Evolutionary conservation across 352 stramenopile genomes (phyloP), one percentile per base, ranked within the genome.

Genomic region (Pythium inflatum): DNA sequence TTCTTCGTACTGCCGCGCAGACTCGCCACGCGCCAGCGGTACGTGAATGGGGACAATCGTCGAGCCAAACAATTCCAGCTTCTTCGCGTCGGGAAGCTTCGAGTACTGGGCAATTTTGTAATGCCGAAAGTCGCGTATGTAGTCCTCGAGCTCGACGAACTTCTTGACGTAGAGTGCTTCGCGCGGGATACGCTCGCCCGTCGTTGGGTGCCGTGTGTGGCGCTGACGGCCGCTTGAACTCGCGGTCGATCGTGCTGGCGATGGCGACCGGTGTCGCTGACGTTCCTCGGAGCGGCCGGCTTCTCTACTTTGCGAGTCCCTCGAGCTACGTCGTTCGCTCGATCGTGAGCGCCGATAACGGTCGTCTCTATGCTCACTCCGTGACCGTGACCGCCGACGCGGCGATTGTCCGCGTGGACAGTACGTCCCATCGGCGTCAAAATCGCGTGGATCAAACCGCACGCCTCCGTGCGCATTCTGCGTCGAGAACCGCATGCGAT

Each of bases 11-110:
- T 66, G 46, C 18, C 28, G 43, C 36, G 31, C 38, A 5, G 46
- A 49, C 36, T 66, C 64, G 34, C 64, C 55, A n/a, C 45, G 64
- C 13, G 55, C 55, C 16, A 71, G 48, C 22, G 64, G 55, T 20
- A 71, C 56, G 8, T 30, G n/a, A 55, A 71, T 71, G 20, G 64
- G 64, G 34, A 66, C 24, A 28, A 55, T 66, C n/a, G 43, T 50
- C 20, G 55, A 61, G 9, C 55, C 64, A 38, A 66, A 71, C 12
- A 61, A 18, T 34, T 53, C 56, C 1, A 28, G 30, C 9, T 27
- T 33, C 53, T 70, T 31, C 6, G 31, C 30, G 1, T 34, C 31
- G 4, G 53, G 3, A 2, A 70, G 20, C 11, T 55, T 68, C 3
- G 20, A 25, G 50, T 62, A 68, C 12, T 28, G n/a, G n/a, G 12